phyloP scores from a whole-genome alignment of 108 stramenopile species.

The Cyclostephanos tholiformis region DNA sequence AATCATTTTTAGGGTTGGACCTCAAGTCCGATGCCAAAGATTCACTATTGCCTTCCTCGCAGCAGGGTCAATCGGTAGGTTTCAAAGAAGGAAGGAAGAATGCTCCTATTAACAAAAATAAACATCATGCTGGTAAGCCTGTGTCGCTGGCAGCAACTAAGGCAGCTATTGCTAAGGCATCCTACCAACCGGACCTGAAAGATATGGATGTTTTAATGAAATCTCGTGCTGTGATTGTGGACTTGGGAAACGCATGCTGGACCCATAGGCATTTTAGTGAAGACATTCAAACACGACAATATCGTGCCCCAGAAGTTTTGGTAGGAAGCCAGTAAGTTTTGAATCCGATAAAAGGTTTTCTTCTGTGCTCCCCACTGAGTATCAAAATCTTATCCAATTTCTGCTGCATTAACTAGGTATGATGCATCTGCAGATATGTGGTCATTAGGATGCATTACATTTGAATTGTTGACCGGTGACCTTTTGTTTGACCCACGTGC shows the following conservation, averaged over 20 bases:
- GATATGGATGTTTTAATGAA: conserved; percentile 65
- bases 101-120: conserved; percentile 23
- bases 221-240: conserved; percentile 87
- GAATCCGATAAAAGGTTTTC: neutral
- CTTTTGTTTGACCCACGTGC: conserved; percentile 96
- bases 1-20: conserved; percentile 74
- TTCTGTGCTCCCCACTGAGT: neutral
- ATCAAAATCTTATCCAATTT: neutral
- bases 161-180: conserved; percentile 43
- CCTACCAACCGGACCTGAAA: conserved; percentile 75
- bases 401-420: conserved; percentile 51
- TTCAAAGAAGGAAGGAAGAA: conserved; percentile 38
- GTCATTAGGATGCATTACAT: conserved; percentile 97
- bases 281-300: conserved; percentile 98
- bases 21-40: conserved; percentile 54
- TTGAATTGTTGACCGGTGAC: conserved; percentile 97
- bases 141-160: conserved; percentile 48
- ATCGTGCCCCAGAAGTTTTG: conserved; percentile 95
- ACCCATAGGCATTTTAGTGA: conserved; percentile 96
- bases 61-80: conserved; percentile 42
- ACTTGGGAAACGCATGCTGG: conserved; percentile 99
- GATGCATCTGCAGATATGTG: conserved; percentile 98
- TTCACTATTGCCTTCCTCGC: conserved; percentile 30
- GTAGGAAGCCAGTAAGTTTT: conserved; percentile 80
- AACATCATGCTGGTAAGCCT: conserved; percentile 59